Percentiles rank a stretch among this genome's conserved stretches.
Evolutionary conservation across 805 yeast species (phyloP).

Genomic region (Metschnikowia kofuensis): DNA sequence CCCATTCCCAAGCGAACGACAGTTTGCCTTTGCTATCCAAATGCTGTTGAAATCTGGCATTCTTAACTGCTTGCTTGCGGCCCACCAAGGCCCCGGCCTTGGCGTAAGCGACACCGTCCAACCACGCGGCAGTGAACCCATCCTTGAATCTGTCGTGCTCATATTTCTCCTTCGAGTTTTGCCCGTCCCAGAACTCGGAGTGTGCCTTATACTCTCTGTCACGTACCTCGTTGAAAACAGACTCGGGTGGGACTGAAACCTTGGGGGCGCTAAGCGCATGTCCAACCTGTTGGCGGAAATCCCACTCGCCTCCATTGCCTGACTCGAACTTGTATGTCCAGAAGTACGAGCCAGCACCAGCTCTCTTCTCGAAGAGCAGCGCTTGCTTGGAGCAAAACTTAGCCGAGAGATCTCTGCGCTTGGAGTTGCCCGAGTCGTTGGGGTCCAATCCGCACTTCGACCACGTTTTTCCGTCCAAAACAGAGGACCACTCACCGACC

Average conservation of each 20-base stretch:
- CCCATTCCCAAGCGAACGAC: slow-evolving; percentile 80
- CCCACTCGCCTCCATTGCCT: slow-evolving; percentile 98
- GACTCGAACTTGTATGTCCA: slow-evolving; percentile 88
- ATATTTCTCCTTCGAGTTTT: slow-evolving; percentile 55
- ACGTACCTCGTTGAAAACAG: slow-evolving; percentile 39
- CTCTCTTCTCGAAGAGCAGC: slow-evolving; percentile 46
- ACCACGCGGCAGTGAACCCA: slow-evolving; percentile 75
- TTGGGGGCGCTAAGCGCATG: slow-evolving; percentile 25
- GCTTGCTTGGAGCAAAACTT: slow-evolving; percentile 61
- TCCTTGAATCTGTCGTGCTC: slow-evolving; percentile 81
- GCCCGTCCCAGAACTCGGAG: slow-evolving; percentile 63
- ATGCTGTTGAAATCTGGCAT: slow-evolving; percentile 63
- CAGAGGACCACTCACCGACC: slow-evolving; percentile 91
- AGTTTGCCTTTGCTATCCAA: slow-evolving; percentile 51
- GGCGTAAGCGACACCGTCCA: slow-evolving; percentile 68
- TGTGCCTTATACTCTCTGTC: slow-evolving; percentile 46
- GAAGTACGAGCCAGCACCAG: slow-evolving; percentile 73
- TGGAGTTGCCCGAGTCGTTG: slow-evolving; percentile 22
- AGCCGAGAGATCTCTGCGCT: slow-evolving; percentile 53
- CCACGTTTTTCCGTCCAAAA: slow-evolving; percentile 78
- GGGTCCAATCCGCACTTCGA: slow-evolving; percentile 35
- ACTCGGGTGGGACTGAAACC: slow-evolving; percentile 36
- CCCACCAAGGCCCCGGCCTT: slow-evolving; percentile 71
- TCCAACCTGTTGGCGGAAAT: slow-evolving; percentile 72
- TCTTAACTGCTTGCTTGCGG: slow-evolving; percentile 52